A percentile compares a stretch with the other conserved stretches of the same genome.
These are phyloP conservation scores for Lactarius trivialis DNA, from an alignment of 768 basidiomycete species.

Conservation along the genomic window DNA sequence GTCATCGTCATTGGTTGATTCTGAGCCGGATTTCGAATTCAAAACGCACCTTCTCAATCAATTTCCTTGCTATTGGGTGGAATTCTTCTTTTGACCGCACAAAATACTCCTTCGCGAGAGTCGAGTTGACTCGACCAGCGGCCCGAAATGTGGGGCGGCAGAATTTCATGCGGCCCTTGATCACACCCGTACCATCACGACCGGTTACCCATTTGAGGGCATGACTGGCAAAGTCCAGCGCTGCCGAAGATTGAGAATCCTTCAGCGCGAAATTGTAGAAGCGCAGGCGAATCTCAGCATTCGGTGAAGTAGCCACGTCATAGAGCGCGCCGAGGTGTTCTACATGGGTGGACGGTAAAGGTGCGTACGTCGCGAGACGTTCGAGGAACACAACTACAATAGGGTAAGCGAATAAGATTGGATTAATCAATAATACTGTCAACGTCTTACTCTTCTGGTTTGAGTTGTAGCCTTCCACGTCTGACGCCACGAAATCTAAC, in stretches of 20 bases:
- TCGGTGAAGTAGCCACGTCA: constrained; percentile 48
- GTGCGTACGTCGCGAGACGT: constrained; percentile 53
- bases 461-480: constrained; percentile 59
- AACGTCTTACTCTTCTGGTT: constrained; percentile 62
- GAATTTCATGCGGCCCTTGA: constrained; percentile 84
- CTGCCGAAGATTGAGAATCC: constrained; percentile 41
- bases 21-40: neutral
- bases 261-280: constrained; percentile 69
- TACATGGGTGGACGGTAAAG: constrained; percentile 57
- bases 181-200: constrained; percentile 44
- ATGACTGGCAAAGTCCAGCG: constrained; percentile 42
- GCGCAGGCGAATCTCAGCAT: constrained; percentile 71
- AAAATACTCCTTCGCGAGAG: constrained; percentile 49
- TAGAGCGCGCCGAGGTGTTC: constrained; percentile 50
- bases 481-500: constrained; percentile 50
- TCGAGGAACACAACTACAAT: constrained; percentile 75
- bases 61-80: constrained; percentile 69
- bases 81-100: constrained; percentile 43
- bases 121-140: constrained; percentile 44
- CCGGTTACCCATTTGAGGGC: constrained; percentile 69
- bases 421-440: neutral
- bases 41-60: constrained; percentile 63
- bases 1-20: neutral
- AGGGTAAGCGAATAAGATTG: neutral
- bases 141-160: constrained; percentile 62